Base-by-base conservation (phyloP, 768 basidiomycete species). In the Suillus americanus region DNA sequence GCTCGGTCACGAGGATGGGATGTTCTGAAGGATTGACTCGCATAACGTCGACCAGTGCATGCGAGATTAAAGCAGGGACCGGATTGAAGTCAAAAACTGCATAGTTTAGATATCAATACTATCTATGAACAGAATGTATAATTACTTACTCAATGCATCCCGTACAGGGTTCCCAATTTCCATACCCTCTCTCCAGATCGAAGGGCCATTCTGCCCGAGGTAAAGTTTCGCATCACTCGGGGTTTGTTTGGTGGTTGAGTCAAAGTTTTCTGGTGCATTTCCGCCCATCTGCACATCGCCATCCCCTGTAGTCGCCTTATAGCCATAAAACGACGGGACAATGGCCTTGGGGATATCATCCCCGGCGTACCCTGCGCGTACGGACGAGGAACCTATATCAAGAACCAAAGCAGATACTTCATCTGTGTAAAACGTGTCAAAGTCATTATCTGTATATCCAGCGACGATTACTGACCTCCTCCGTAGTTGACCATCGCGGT, bases 371-470 rank as follows among this genome's bases (percentile, higher is more conserved):
- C 97, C 97, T 13, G 95, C 94, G 74, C 97, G 89, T 62, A 96
- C 80, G 10, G 94, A 91, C 30, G 91, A 90, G 13, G 92, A 83
- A 35, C 97, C 97, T 73, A 99, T 91, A 80, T 99, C 97, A 43
- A 99, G 80, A 28, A 99, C 97, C 61, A 99, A 81, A 37, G 97
- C 97, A 41, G 95, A 91, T n/a, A 99, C 95, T 80, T 98, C 96
- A 74, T 98, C 96, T 97, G 65, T 14, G 30, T 3, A 41, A n/a
- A 59, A 20, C 1, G 1, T 8, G 25, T 59, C 25, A 59, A 59
- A 40, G 5, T 3, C 18, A 30, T 28, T 3, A 43, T 30, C 5
- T 41, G 20, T 20, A 13, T 61, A 33, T 28, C 57, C 33, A 25
- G 13, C 20, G 37, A 68, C 89, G 46, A 41, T 41, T 40, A 25